These are phyloP conservation scores for Alternaria triticina DNA, from an alignment of 2,329 filamentous ascomycete species.

Conservation along the genomic window DNA sequence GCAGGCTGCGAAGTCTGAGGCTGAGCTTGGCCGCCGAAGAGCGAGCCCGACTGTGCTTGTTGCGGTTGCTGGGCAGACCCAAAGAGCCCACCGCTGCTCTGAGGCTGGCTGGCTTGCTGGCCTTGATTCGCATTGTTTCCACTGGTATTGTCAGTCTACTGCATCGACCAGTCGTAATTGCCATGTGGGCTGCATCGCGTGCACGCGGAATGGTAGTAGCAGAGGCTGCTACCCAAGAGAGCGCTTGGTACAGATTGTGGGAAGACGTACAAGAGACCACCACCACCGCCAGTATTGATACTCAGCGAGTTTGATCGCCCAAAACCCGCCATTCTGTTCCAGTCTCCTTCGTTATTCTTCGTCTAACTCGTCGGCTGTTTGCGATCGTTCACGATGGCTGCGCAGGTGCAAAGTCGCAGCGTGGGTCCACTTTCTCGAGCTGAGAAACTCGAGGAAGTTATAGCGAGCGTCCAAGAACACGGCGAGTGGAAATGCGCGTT, in stretches of 20 bases:
- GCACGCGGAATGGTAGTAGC: not conserved
- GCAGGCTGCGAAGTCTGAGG: constrained; percentile 27
- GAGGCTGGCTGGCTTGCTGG: constrained; percentile 38
- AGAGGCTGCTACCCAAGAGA: not conserved
- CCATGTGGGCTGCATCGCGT: not conserved
- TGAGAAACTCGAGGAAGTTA: not conserved
- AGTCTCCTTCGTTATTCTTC: not conserved
- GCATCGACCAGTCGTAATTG: not conserved
- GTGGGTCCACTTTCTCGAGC: too few species aligned
- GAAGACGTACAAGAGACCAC: constrained; percentile 56
- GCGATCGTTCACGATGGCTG: not conserved
- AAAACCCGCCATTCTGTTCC: constrained; percentile 49
- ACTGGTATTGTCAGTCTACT: constrained; percentile 33
- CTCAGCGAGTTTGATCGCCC: constrained; percentile 59
- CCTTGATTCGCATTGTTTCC: constrained; percentile 38
- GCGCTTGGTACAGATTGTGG: not conserved
- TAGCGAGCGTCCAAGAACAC: not conserved
- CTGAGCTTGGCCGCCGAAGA: constrained; percentile 29
- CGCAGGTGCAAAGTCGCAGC: not conserved
- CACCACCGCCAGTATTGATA: constrained; percentile 57
- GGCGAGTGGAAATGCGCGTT: not conserved
- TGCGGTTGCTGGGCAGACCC: constrained; percentile 26
- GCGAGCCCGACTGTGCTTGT: constrained; percentile 35
- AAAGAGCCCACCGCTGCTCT: constrained; percentile 36
- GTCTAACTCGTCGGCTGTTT: not conserved